Conservation (phyloP, 164 flowering plant species). For the Amborella trichopoda region DNA sequence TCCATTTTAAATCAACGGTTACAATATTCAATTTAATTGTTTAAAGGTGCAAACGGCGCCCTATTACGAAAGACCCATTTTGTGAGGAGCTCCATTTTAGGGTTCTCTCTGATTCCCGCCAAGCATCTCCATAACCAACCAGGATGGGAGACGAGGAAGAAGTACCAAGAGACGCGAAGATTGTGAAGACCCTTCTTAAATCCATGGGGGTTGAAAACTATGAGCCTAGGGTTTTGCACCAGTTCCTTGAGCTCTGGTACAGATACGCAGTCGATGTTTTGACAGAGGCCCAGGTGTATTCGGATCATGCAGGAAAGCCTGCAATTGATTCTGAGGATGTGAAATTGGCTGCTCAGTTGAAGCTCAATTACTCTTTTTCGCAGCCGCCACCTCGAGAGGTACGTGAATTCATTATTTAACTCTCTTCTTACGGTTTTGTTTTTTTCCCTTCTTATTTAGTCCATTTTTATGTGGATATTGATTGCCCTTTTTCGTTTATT, state of each 20-base stretch:
- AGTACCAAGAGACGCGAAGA: conserved; percentile 85
- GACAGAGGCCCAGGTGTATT: conserved; percentile 81
- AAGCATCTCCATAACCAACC: too few relatives aligned
- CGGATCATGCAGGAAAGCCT: conserved; percentile 85
- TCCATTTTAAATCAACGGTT: too few relatives aligned
- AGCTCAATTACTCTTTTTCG: conserved; percentile 86
- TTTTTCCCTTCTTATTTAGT: too few relatives aligned
- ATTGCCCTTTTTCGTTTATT: too few relatives aligned
- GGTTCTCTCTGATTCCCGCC: too few relatives aligned
- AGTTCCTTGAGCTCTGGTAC: conserved; percentile 89
- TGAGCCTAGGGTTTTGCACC: conserved; percentile 87
- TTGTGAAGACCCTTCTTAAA: conserved; percentile 67
- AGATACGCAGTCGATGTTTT: conserved; percentile 77
- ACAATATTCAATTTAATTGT: too few relatives aligned
- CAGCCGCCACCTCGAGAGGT: conserved; percentile 99
- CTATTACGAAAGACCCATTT: too few relatives aligned
- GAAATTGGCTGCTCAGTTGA: conserved; percentile 89
- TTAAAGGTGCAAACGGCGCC: too few relatives aligned
- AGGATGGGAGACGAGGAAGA: conserved; percentile 72
- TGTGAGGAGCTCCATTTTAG: too few relatives aligned
- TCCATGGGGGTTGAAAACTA: conserved; percentile 86
- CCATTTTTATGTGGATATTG: too few relatives aligned
- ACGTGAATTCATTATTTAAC: too few relatives aligned
- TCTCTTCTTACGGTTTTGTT: too few relatives aligned
- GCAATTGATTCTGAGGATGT: conserved; percentile 81